These are phyloP conservation scores for Pyrenochaeta sp. DNA, from an alignment of 2,329 filamentous ascomycete species.

Conservation along the genomic window DNA sequence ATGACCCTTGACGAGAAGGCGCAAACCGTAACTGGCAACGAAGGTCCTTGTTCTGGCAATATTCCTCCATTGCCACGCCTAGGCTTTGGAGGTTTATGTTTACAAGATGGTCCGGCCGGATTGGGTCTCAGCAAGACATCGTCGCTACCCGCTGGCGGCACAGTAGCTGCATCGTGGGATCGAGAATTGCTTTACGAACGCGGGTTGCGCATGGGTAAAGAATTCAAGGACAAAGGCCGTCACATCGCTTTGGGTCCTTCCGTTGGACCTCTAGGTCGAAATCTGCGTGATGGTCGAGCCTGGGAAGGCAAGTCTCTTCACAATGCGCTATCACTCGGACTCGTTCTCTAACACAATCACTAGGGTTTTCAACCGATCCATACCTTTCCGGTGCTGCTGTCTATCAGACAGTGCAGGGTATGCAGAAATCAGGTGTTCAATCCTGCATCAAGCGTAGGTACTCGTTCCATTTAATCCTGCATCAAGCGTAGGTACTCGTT, in stretches of 20 bases:
- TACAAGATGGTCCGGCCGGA: conserved; percentile 49
- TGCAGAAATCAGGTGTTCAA: conserved; percentile 60
- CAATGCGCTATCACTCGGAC: too few species aligned
- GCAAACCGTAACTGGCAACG: conserved; percentile 47
- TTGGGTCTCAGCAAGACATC: conserved; percentile 43
- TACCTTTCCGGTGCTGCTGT: conserved; percentile 64
- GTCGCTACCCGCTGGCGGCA: conserved; percentile 39
- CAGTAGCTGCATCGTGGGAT: conserved; percentile 72
- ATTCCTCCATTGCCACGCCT: conserved; percentile 47
- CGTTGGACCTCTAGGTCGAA: conserved; percentile 73
- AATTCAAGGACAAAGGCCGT: conserved; percentile 74
- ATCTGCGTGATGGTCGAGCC: conserved; percentile 73
- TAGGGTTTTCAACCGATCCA: conserved; percentile 74
- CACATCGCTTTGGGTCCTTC: conserved; percentile 74
- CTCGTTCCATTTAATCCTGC: conserved; percentile 18
- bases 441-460: conserved; percentile 31
- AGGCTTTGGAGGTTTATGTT: conserved; percentile 48
- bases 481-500: conserved; percentile 26
- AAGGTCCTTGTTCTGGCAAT: conserved; percentile 44
- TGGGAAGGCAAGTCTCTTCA: too few species aligned
- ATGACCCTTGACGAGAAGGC: conserved; percentile 54
- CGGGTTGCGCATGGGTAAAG: conserved; percentile 71
- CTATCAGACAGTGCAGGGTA: conserved; percentile 58
- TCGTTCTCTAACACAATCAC: too few species aligned
- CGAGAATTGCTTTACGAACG: conserved; percentile 73